phyloP scores from a whole-genome alignment of 495 filamentous ascomycete species.

The Neurospora sp. region DNA sequence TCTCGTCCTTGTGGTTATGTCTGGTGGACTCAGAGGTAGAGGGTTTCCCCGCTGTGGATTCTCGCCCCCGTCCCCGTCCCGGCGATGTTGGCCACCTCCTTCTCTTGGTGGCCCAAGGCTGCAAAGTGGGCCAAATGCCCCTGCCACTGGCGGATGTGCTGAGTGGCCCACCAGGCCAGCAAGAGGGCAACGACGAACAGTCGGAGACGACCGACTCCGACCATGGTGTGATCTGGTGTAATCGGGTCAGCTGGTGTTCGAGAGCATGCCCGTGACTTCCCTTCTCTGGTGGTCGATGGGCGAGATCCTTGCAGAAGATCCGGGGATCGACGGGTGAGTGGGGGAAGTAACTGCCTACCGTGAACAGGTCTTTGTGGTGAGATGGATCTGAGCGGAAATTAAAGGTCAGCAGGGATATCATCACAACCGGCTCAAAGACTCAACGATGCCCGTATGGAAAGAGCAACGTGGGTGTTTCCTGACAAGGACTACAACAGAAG shows the following conservation, averaged over 20 bases:
- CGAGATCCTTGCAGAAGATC: neutral
- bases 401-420: neutral
- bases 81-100: neutral
- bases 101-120: neutral
- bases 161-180: neutral
- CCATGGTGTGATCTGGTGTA: neutral
- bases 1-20: neutral
- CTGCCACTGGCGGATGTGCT: neutral
- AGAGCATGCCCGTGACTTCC: neutral
- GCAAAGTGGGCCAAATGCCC: neutral
- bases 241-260: neutral
- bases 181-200: neutral
- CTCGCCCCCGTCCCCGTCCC: neutral
- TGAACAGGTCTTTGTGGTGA: neutral
- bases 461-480: neutral
- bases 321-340: neutral
- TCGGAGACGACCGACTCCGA: neutral
- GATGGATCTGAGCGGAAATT: neutral
- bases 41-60: neutral
- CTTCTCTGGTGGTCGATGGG: neutral
- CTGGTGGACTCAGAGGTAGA: neutral
- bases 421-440: neutral
- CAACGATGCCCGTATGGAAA: neutral
- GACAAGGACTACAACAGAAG: neutral
- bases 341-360: neutral